phyloP scores from a whole-genome alignment of 208 protist genomes.

The Leishmania turanica region DNA sequence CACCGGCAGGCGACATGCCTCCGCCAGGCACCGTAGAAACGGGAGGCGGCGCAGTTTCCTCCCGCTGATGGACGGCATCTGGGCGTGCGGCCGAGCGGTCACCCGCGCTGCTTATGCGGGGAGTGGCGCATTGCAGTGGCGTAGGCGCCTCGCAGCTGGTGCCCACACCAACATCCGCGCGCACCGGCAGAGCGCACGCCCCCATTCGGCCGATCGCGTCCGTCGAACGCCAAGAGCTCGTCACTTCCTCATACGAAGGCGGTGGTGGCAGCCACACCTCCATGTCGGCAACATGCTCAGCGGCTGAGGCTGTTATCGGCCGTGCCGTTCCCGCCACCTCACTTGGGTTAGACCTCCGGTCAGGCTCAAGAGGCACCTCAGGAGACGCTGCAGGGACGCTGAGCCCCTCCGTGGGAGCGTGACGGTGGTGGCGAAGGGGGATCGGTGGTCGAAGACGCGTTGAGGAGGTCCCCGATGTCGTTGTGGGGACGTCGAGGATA shows the following conservation, averaged over 20 bases:
- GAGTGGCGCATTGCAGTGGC: not conserved
- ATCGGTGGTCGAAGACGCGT: constrained; percentile 7
- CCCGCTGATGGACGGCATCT: not conserved
- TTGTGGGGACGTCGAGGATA: not conserved
- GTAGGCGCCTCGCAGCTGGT: not conserved
- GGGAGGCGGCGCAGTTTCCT: not conserved
- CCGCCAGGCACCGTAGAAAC: not conserved
- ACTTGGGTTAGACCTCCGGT: not conserved
- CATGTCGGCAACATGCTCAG: not conserved
- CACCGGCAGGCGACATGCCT: not conserved
- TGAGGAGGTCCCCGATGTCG: not conserved
- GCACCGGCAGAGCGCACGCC: not conserved
- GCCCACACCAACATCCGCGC: constrained; percentile 19
- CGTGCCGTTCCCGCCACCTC: not conserved
- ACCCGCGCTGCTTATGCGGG: too few relatives aligned
- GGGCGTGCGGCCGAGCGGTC: not conserved
- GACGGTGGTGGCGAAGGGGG: not conserved
- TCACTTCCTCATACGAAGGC: constrained; percentile 25
- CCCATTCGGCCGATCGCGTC: not conserved
- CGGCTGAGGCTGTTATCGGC: not conserved
- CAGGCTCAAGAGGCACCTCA: not conserved
- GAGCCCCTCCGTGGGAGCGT: not conserved
- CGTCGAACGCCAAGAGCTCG: not conserved
- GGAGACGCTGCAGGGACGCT: not conserved
- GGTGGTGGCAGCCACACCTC: constrained; percentile 2